Evolutionary conservation across 768 basidiomycete species (phyloP).

Genomic region (Tulasnella calospora): DNA sequence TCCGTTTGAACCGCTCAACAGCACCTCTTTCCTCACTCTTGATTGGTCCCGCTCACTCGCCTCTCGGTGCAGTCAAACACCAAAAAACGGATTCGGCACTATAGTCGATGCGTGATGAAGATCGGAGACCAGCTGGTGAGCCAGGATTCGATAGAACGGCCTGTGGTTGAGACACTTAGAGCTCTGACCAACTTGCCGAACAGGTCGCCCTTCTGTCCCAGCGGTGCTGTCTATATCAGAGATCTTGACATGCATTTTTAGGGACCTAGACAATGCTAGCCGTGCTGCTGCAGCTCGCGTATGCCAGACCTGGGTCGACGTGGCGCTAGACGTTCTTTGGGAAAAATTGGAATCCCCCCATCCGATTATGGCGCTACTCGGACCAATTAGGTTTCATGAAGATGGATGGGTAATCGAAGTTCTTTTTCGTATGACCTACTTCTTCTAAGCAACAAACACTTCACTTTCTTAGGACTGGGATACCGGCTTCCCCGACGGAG

Average conservation of each 20-base stretch:
- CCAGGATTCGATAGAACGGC: not conserved
- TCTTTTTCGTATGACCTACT: not conserved
- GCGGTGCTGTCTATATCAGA: not conserved
- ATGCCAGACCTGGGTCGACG: not conserved
- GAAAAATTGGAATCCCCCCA: not conserved
- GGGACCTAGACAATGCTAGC: not conserved
- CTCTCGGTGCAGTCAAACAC: not conserved
- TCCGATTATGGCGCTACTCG: not conserved
- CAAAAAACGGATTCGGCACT: not conserved
- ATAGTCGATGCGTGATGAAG: not conserved
- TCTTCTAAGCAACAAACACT: not conserved
- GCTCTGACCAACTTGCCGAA: not conserved
- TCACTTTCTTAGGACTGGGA: not conserved
- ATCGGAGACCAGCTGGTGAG: not conserved
- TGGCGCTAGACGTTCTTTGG: not conserved
- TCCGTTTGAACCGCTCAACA: not conserved
- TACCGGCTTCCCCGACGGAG: not conserved
- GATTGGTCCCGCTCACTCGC: not conserved
- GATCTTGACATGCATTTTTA: not conserved
- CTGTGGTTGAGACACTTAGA: not conserved
- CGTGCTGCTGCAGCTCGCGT: not conserved
- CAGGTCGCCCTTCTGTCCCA: not conserved
- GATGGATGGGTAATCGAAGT: not conserved
- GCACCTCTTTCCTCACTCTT: not conserved
- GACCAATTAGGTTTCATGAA: not conserved